Conservation (phyloP, 2,329 filamentous ascomycete species). For the Cercospora nicotianae region DNA sequence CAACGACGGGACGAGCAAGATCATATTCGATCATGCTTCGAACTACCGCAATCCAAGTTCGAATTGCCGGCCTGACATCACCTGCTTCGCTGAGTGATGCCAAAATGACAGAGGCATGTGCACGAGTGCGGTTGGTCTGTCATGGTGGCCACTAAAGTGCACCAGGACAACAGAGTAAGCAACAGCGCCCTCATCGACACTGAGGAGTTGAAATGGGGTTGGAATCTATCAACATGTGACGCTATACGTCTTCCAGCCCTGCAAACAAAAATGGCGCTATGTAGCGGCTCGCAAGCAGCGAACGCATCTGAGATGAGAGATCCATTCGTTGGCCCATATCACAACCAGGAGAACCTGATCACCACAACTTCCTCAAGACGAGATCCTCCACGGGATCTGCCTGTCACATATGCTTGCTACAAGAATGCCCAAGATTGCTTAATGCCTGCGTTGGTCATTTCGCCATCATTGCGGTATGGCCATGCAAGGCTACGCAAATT, state of each 20-base stretch:
- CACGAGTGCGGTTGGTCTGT: neutral
- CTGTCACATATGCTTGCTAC: neutral
- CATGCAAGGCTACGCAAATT: neutral
- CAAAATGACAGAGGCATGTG: neutral
- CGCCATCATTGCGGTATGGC: neutral
- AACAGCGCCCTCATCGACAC: neutral
- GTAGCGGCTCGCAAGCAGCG: neutral
- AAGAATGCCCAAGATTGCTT: neutral
- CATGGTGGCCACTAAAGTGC: neutral
- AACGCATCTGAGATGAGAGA: neutral
- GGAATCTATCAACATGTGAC: neutral
- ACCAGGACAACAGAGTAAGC: neutral
- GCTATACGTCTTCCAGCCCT: neutral
- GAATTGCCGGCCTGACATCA: neutral
- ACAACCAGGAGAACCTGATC: neutral
- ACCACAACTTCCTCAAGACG: neutral
- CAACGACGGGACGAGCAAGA: neutral
- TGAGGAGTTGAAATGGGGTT: neutral
- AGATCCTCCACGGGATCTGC: neutral
- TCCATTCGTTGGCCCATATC: neutral
- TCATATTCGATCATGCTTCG: neutral
- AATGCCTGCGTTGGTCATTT: neutral
- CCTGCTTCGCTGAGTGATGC: neutral
- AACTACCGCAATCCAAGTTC: neutral
- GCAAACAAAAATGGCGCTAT: neutral